Evolutionary conservation across 1,284 basidiomycete genomes (phyloP).

Genomic region (Exobasidium rhododendri): DNA sequence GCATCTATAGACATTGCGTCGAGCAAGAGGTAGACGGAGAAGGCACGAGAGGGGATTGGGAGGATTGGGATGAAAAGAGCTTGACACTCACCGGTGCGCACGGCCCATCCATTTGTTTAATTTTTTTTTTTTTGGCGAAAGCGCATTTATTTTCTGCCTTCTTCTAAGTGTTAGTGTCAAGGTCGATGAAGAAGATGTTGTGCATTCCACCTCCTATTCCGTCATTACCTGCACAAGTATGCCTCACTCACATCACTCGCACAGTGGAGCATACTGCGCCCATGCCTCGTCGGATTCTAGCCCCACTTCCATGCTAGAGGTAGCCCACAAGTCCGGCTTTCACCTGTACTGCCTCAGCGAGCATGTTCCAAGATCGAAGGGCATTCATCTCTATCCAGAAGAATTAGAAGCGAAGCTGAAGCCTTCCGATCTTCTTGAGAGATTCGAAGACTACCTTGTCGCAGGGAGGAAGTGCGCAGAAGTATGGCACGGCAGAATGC

Average conservation of each 20-base stretch:
- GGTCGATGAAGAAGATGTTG: no score
- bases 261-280: slow-evolving; percentile 93
- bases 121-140: no score
- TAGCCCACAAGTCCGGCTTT: slow-evolving; percentile 76
- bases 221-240: no score
- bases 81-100: no score
- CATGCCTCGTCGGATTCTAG: slow-evolving; percentile 63
- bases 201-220: no score
- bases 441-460: slow-evolving; percentile 68
- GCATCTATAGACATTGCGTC: no score
- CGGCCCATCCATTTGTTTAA: no score
- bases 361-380: slow-evolving; percentile 82
- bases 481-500: slow-evolving; percentile 63
- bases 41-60: no score
- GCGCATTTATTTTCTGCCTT: no score
- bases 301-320: slow-evolving; percentile 63
- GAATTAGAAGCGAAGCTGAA: slow-evolving; percentile 62
- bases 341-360: slow-evolving; percentile 84
- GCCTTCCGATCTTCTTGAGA: slow-evolving; percentile 59
- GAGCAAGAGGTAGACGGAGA: no score
- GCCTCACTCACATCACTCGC: slow-evolving; percentile 80
- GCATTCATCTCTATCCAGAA: slow-evolving; percentile 85
- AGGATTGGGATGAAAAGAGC: no score
- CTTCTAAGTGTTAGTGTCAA: no score
- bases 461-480: slow-evolving; percentile 64